These are phyloP conservation scores for Cerrena zonata DNA, from an alignment of 1,284 basidiomycete genomes.

Conservation along the genomic window DNA sequence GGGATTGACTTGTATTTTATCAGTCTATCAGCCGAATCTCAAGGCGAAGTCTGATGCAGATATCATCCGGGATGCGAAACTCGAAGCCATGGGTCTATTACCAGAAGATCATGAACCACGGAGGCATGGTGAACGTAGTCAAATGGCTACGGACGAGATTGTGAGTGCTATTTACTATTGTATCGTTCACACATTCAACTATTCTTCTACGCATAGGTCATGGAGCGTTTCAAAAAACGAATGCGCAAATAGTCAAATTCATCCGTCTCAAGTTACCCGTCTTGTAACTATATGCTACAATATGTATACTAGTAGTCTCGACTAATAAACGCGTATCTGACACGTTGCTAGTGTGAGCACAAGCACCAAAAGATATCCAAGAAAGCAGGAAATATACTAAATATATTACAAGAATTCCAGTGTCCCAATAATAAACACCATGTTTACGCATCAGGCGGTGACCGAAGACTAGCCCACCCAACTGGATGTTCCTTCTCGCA, in stretches of 20 bases:
- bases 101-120: slow-evolving; percentile 46
- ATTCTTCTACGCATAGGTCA: slow-evolving; percentile 44
- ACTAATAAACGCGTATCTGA: background rate
- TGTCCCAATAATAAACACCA: background rate
- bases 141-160: slow-evolving; percentile 87
- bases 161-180: slow-evolving; percentile 34
- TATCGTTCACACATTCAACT: background rate
- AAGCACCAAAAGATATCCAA: background rate
- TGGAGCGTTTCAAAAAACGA: slow-evolving; percentile 83
- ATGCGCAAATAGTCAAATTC: slow-evolving; percentile 56
- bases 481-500: background rate
- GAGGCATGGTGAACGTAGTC: slow-evolving; percentile 51
- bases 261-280: background rate
- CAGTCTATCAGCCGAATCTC: slow-evolving; percentile 79
- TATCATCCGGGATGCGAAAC: slow-evolving; percentile 77
- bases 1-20: no score
- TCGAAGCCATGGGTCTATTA: slow-evolving; percentile 74
- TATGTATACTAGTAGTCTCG: background rate
- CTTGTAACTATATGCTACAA: background rate
- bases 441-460: background rate
- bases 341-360: background rate
- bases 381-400: background rate
- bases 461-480: slow-evolving; percentile 1
- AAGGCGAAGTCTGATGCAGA: slow-evolving; percentile 79
- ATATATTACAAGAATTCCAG: background rate